Base-by-base conservation (phyloP, 1,284 basidiomycete genomes). In the Ceratobasidium theobromae region DNA sequence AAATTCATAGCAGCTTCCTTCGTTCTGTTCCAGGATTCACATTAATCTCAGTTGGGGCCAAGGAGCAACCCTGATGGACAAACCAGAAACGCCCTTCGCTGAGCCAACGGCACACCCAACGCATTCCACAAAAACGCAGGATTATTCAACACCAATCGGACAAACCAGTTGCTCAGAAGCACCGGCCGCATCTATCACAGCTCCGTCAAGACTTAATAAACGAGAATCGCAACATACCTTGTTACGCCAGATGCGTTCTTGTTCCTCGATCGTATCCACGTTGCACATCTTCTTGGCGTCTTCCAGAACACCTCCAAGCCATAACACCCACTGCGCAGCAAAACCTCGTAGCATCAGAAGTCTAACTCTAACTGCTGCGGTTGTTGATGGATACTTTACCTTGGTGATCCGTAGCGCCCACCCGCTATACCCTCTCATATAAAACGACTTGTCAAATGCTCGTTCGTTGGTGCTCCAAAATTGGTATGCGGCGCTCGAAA, bases 41-140 rank as follows among this genome's bases (percentile, higher is more conserved):
- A n/a, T n/a, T 16, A 43, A 18, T 23, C 32, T 16, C n/a, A 16
- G 21, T 27, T 23, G n/a, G 40, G n/a, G n/a, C n/a, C 11, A 48
- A 46, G 16, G 23, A 23, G 28, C 16, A 40, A n/a, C n/a, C n/a
- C n/a, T n/a, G n/a, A n/a, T n/a, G 32, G 6, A 21, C 32, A 38
- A 21, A 58, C 33, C 67, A 53, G 49, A 74, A 91, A 80, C 78
- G 86, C 86, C 72, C 82, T 80, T 73, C 86, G 82, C 77, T 93
- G 90, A 74, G 90, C 89, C 71, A 81, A 78, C 1, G 90, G 90
- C 1, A 93, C 89, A 33, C 90, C 89, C 14, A 93, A 79, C 0
- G 89, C 89, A 72, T 91, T 91, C 91, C 91, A 93, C 69, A 88
- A 86, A 76, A 93, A 83, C 74, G 12, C 53, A 14, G 84, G 85